Base-by-base conservation (phyloP, 345 rosid genomes). In the Moricandia arvensis region DNA sequence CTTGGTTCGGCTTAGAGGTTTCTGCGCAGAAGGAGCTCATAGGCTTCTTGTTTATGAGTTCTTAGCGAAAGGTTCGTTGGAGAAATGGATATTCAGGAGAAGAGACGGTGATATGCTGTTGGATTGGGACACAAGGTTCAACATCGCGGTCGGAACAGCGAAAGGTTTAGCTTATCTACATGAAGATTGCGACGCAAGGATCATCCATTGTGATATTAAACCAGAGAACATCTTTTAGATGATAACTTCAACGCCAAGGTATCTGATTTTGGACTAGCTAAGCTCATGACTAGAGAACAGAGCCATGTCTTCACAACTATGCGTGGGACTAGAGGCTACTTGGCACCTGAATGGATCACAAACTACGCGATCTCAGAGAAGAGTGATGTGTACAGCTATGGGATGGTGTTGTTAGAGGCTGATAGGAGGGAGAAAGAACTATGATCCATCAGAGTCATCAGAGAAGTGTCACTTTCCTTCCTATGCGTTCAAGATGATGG, bases 311-410 rank as follows among this genome's bases (percentile, higher is more conserved):
- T 91, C 84, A 91, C 96, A 0, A 94, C 98, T 1, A 73, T 94
- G 69, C 82, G 96, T 3, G 97, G 98, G 72, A 94, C 98, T 3
- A 82, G 98, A 51, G 98, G 98, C 8, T 94, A 94, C 78, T 88
- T 94, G 2, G 97, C 97, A 3, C 97, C 97, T 0, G 97, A 94
- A 41, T 94, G 97, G 98, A 87, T 94, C 80, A 94, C 97, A 49
- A 91, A 87, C 83, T 86, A 86, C 3, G 98, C 95, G 0, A 94
- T 94, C 77, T 94, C 97, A 0, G 98, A 94, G 84, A 94, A 94
- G 82, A 88, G 95, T 5, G 96, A 91, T 63, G 96, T 94, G 3
- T 94, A 91, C 74, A 91, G 98, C 85, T 91, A 89, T 0, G 98
- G 97, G 1, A 89, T 91, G 92, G 82, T 94, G 51, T 72, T 94